Conservation (phyloP, 805 yeast species). For the Saccharomycopsis fibuligera region DNA sequence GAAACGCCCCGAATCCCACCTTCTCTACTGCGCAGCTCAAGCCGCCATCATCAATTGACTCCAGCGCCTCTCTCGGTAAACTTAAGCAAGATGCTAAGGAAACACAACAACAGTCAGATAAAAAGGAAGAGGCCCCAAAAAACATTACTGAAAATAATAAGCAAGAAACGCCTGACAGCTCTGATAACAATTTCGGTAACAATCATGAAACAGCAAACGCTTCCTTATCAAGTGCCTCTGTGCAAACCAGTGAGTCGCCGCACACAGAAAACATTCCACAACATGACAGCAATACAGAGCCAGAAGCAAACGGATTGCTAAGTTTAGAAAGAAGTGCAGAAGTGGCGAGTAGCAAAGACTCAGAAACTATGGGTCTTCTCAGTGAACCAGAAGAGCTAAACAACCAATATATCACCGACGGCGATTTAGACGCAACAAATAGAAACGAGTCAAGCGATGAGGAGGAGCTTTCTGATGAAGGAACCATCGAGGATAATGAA, state of each 20-base stretch:
- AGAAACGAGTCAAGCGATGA: conserved; percentile 14
- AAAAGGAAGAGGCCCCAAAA: background rate
- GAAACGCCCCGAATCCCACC: conserved; percentile 10
- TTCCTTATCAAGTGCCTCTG: no score
- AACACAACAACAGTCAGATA: no score
- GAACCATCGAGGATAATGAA: conserved; percentile 4
- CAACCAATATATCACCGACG: conserved; percentile 12
- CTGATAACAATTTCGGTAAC: no score
- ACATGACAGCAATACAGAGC: background rate
- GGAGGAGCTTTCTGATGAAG: conserved; percentile 4
- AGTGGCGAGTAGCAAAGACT: conserved; percentile 20
- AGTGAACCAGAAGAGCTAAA: no score
- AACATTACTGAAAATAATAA: background rate
- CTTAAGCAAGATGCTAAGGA: no score
- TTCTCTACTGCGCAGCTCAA: background rate
- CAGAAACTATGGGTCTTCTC: background rate
- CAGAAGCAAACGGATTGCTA: background rate
- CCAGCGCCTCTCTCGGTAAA: background rate
- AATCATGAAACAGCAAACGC: background rate
- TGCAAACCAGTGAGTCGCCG: background rate
- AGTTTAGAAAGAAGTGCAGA: conserved; percentile 10
- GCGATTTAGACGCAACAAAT: conserved; percentile 20
- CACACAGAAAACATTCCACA: no score
- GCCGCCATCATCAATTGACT: background rate
- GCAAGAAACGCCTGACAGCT: background rate